phyloP scores from a whole-genome alignment of 805 yeast genomes.

The Candida berthetii region DNA sequence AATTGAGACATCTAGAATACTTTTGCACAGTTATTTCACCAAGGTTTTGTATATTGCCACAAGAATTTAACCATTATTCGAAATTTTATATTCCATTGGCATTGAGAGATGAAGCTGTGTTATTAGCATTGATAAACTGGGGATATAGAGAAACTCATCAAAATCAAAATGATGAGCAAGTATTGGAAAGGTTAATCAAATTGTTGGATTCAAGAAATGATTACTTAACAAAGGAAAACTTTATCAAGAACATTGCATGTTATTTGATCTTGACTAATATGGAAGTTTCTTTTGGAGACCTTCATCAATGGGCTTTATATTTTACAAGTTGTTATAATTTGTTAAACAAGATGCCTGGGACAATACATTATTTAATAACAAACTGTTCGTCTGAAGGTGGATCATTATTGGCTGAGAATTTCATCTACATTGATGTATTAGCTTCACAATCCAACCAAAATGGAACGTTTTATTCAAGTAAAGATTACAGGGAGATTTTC shows the following conservation, averaged over 20 bases:
- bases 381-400: conserved; percentile 10
- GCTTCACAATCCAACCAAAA: conserved; percentile 20
- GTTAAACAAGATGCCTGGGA: conserved; percentile 16
- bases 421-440: conserved; percentile 15
- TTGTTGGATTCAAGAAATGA: conserved; percentile 15
- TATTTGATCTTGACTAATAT: conserved; percentile 15
- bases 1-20: no score
- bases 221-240: conserved; percentile 9
- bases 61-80: no score
- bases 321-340: conserved; percentile 12
- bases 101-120: conserved; percentile 31
- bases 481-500: conserved; percentile 11
- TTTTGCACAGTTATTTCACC: no score
- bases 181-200: conserved; percentile 5
- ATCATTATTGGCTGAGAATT: conserved; percentile 16
- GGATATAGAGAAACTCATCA: conserved; percentile 29
- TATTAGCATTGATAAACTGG: conserved; percentile 46
- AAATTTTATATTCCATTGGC: no score
- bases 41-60: no score
- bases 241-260: conserved; percentile 9
- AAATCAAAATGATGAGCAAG: background rate
- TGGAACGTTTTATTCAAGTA: conserved; percentile 20
- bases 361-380: conserved; percentile 8
- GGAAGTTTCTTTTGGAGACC: conserved; percentile 19
- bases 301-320: conserved; percentile 13